Evolutionary conservation across 306 rosid species (phyloP).

Genomic region (Rosa chinensis): DNA sequence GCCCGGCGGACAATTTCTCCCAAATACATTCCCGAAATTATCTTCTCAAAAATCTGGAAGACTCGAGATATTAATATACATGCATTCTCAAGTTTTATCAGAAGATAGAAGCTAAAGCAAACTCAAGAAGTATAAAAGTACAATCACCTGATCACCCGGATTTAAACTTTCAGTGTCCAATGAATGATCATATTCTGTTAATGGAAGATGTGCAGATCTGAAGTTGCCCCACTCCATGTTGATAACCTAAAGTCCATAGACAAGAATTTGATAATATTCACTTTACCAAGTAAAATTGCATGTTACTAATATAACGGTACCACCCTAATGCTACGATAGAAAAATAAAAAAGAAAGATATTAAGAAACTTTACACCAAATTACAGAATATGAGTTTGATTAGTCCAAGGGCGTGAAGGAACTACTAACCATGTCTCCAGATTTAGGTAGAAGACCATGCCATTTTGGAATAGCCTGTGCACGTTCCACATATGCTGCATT

Average conservation of each 20-base stretch:
- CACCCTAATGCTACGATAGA: background rate
- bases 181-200: conserved; percentile 73
- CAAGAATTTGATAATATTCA: background rate
- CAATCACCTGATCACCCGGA: conserved; percentile 93
- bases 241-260: conserved; percentile 57
- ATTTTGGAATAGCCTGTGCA: conserved; percentile 86
- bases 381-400: background rate
- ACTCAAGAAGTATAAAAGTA: conserved; percentile 10
- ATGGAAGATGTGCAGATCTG: conserved; percentile 75
- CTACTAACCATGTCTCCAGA: conserved; percentile 89
- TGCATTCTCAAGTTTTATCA: background rate
- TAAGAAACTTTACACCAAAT: background rate
- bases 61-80: conserved; percentile 24
- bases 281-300: background rate
- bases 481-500: conserved; percentile 94
- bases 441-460: conserved; percentile 80
- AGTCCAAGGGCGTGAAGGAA: conserved; percentile 6
- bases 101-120: background rate
- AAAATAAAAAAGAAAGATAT: background rate
- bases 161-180: conserved; percentile 77
- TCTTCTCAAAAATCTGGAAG: conserved; percentile 83
- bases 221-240: conserved; percentile 99
- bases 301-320: background rate
- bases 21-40: conserved; percentile 98
- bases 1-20: conserved; percentile 88